A percentile compares a stretch with the other conserved stretches of the same genome.
phyloP scores from a whole-genome alignment of 208 protist genomes.

The Angomonas deanei region DNA sequence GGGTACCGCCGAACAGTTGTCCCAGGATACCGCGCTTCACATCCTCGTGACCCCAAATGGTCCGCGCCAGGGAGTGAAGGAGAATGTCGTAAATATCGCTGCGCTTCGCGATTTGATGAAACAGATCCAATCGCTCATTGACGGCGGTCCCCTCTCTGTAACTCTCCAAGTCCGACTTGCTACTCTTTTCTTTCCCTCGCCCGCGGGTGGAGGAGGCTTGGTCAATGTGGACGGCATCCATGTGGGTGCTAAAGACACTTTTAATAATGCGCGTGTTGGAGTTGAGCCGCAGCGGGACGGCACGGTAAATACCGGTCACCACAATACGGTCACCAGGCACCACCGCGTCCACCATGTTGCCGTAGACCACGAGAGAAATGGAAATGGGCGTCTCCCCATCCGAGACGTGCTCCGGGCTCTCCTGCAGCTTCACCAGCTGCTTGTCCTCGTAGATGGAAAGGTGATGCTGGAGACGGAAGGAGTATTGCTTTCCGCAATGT shows the following conservation, averaged over 20 bases:
- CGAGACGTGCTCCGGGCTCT: constrained; percentile 96
- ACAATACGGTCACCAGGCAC: constrained; percentile 97
- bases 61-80: constrained; percentile 93
- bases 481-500: constrained; percentile 82
- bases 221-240: constrained; percentile 97
- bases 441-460: constrained; percentile 95
- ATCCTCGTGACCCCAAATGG: constrained; percentile 98
- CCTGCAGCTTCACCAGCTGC: constrained; percentile 97
- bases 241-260: constrained; percentile 95
- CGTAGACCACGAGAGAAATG: constrained; percentile 94
- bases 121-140: constrained; percentile 58
- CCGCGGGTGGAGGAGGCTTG: constrained; percentile 52
- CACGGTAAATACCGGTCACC: constrained; percentile 98
- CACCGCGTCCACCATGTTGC: constrained; percentile 93
- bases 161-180: neutral
- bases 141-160: constrained; percentile 4
- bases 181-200: constrained; percentile 12
- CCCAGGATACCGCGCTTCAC: constrained; percentile 98
- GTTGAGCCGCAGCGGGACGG: constrained; percentile 91
- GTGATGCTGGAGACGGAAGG: constrained; percentile 94
- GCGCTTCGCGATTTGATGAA: constrained; percentile 69
- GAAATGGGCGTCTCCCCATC: constrained; percentile 99
- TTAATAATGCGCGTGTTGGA: constrained; percentile 90
- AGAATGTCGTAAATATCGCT: constrained; percentile 96
- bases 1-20: constrained; percentile 97